A percentile compares a stretch with the other conserved stretches of the same genome.
Conservation (phyloP, 164 flowering plant genomes). For the Dillenia turbinata region DNA sequence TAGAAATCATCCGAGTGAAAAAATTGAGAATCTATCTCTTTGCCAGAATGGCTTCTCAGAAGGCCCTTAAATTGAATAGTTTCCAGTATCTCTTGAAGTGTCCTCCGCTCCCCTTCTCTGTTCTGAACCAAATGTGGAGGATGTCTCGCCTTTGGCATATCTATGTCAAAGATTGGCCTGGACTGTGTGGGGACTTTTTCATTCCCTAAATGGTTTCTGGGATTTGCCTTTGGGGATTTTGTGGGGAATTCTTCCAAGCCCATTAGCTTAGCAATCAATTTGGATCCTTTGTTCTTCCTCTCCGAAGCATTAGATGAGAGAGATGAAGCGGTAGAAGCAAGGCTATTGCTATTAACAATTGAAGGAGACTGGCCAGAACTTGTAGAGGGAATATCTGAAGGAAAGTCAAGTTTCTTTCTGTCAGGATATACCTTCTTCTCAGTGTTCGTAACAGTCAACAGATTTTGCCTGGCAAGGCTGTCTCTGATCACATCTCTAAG, state of each 20-base stretch:
- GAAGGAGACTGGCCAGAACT: constrained; percentile 54
- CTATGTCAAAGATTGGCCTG: constrained; percentile 39
- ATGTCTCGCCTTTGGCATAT: constrained; percentile 43
- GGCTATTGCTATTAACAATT: constrained; percentile 18
- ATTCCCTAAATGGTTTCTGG: constrained; percentile 14
- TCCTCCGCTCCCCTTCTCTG: constrained; percentile 27
- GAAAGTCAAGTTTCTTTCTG: constrained; percentile 18
- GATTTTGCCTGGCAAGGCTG: constrained; percentile 50
- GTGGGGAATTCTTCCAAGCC: constrained; percentile 63
- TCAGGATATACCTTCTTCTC: constrained; percentile 20
- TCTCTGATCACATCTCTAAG: constrained; percentile 46
- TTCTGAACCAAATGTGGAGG: constrained; percentile 16
- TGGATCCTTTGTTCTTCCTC: constrained; percentile 37
- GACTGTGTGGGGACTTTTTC: constrained; percentile 16
- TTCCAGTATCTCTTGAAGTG: constrained; percentile 52
- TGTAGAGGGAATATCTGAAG: constrained; percentile 42
- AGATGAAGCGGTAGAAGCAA: constrained; percentile 26
- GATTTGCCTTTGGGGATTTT: constrained; percentile 17
- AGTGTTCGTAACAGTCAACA: constrained; percentile 21
- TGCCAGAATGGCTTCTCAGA: constrained; percentile 23
- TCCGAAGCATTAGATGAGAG: constrained; percentile 19
- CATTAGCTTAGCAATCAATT: constrained; percentile 88
- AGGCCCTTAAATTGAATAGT: constrained; percentile 52
- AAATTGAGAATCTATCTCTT: constrained; percentile 10
- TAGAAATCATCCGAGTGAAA: constrained; percentile 9